A percentile compares a stretch with the other conserved stretches of the same genome.
These are phyloP conservation scores for Candida boleticola DNA, from an alignment of 805 yeast species.

Conservation along the genomic window DNA sequence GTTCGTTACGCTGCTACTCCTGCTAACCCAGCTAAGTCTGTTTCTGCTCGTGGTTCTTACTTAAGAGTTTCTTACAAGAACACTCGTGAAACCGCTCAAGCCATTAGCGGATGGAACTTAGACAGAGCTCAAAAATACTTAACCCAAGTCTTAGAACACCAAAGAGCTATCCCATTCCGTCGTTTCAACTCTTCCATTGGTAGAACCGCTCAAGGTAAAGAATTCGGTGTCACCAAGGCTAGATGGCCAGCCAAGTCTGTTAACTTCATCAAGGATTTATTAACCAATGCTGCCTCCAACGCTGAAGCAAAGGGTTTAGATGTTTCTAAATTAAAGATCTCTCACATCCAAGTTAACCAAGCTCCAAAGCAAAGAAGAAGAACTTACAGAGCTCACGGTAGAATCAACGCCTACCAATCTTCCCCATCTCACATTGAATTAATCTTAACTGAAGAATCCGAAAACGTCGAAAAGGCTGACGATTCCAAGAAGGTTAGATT, in stretches of 20 bases:
- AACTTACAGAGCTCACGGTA: constrained; percentile 99
- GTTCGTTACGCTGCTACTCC: constrained; percentile 99
- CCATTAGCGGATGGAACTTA: constrained; percentile 97
- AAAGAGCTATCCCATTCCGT: constrained; percentile 99
- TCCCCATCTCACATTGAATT: constrained; percentile 99
- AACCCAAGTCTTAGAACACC: constrained; percentile 93
- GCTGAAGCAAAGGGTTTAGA: constrained; percentile 99
- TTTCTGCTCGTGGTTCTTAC: constrained; percentile 99
- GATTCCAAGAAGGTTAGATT: constrained; percentile 68
- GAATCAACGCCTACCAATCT: constrained; percentile 99
- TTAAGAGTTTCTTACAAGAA: constrained; percentile 99
- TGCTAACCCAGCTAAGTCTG: constrained; percentile 99
- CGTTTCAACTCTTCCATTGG: constrained; percentile 95
- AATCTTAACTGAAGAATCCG: constrained; percentile 92
- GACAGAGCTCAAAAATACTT: constrained; percentile 94
- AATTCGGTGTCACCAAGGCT: constrained; percentile 99
- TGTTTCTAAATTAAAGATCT: constrained; percentile 86
- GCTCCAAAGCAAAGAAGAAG: constrained; percentile 99
- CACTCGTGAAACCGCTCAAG: constrained; percentile 99
- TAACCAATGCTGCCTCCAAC: constrained; percentile 97
- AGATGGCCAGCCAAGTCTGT: constrained; percentile 99
- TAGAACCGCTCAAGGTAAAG: constrained; percentile 99
- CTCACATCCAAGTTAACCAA: constrained; percentile 99
- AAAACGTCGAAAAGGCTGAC: constrained; percentile 87
- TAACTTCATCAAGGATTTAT: constrained; percentile 89